Base-by-base conservation (phyloP, 2,329 filamentous ascomycete genomes). In the Stagonosporopsis cucurbitacearum region DNA sequence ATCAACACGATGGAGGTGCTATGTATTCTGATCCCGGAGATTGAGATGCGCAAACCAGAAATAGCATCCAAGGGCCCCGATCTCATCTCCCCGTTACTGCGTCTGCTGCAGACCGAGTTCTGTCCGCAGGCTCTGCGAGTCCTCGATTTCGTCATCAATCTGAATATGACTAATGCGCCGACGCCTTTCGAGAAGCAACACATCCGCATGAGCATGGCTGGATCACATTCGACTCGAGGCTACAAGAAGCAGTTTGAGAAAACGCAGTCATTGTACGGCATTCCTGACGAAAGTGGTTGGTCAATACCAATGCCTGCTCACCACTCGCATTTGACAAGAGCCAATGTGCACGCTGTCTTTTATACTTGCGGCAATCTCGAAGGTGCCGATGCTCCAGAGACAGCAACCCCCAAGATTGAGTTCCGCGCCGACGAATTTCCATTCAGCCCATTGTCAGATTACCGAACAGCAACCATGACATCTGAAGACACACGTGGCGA, bases 181-280 rank as follows among this genome's bases (percentile, higher is more conserved):
- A 81, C 78, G 28, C 90, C 94, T 1, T 92, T 96, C 84, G 95
- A 98, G 75, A 92, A 91, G 66, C 92, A 97, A 66, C 92, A 98
- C 70, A 80, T 99, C 55, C 87, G 95, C 35, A 99, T 99, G 96
- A 98, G 94, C 75, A 97, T 99, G 92, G 93, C 92, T 5, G 89
- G 91, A 12, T 88, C 90, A 1, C 92, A 92, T 2, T 95, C 92
- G 0, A 81, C 74, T 50, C 89, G 90, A 65, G 87, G 89, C 0
- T 89, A 95, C 45, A 88, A 91, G 44, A 98, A 97, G 72, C 93
- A 98, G 76, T 98, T 96, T 66, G 94, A 96, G 71, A 88, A 91
- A 20, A 96, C 92, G 0, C 90, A 96, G 73, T 97, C 92, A 69
- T 79, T 99, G 30, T 99, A 98, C 73, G 96, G 96, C 25, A 98